phyloP scores from a whole-genome alignment of 768 basidiomycete species.

The Gloeopeniophorella convolvens region DNA sequence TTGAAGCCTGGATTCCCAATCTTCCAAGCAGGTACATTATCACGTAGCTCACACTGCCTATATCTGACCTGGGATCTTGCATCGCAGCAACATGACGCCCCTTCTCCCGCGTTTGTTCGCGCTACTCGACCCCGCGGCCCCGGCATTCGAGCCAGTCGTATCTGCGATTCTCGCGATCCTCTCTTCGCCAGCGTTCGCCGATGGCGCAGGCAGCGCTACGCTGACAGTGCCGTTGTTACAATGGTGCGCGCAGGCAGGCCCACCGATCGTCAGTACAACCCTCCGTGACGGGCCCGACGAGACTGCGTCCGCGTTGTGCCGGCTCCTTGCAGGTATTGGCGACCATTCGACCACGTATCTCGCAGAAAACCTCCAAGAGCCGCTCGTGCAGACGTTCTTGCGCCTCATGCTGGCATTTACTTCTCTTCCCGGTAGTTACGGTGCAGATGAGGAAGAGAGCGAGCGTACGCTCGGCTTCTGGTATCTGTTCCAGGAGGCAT shows the following conservation, averaged over 20 bases:
- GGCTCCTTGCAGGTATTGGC: slow-evolving; percentile 72
- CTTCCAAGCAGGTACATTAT: slow-evolving; percentile 57
- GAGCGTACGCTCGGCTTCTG: slow-evolving; percentile 86
- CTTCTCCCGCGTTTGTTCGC: slow-evolving; percentile 60
- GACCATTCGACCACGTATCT: slow-evolving; percentile 83
- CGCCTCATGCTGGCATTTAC: slow-evolving; percentile 68
- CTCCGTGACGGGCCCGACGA: slow-evolving; percentile 39
- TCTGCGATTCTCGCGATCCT: slow-evolving; percentile 59
- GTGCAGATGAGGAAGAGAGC: slow-evolving; percentile 81
- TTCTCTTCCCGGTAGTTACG: slow-evolving; percentile 66
- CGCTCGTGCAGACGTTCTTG: slow-evolving; percentile 59
- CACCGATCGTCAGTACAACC: slow-evolving; percentile 32
- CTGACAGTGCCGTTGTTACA: slow-evolving; percentile 83
- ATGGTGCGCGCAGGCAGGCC: slow-evolving; percentile 61
- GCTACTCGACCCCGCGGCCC: slow-evolving; percentile 30
- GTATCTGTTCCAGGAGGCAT: slow-evolving; percentile 84
- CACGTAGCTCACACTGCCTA: not conserved
- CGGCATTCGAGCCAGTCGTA: slow-evolving; percentile 36
- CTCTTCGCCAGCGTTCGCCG: slow-evolving; percentile 62
- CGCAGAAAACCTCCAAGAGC: slow-evolving; percentile 57
- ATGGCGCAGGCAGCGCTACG: slow-evolving; percentile 59
- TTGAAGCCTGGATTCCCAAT: slow-evolving; percentile 76
- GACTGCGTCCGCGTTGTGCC: slow-evolving; percentile 66
- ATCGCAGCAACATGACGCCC: slow-evolving; percentile 56
- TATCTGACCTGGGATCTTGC: not conserved